Evolutionary conservation across 2,329 filamentous ascomycete species (phyloP).

Genomic region (Sporothrix schenckii): DNA sequence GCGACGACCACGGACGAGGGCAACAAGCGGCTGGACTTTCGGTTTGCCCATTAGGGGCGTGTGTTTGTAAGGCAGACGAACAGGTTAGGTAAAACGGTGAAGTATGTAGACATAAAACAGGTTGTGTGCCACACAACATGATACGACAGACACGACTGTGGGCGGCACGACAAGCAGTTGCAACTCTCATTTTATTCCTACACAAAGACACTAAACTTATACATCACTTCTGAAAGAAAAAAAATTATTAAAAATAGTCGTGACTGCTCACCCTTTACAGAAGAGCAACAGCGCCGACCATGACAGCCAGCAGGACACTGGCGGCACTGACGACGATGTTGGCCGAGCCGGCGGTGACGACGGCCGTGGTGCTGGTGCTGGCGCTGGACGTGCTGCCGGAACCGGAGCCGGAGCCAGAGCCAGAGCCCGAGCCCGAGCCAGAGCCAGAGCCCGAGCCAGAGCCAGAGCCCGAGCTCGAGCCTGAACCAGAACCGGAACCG

Average conservation of each 20-base stretch:
- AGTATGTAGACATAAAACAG: too few species aligned
- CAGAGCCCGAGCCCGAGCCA: neutral
- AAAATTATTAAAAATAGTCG: neutral
- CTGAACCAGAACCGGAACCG: neutral
- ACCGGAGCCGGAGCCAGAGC: neutral
- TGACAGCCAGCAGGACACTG: conserved; percentile 15
- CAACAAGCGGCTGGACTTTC: conserved; percentile 51
- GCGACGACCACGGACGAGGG: conserved; percentile 48
- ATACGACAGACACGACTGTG: too few species aligned
- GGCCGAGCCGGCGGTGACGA: conserved; percentile 30
- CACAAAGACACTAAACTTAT: neutral
- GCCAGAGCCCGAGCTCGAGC: neutral
- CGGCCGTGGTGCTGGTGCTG: neutral
- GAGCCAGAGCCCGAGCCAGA: neutral
- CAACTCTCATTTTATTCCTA: neutral
- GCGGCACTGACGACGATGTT: conserved; percentile 14
- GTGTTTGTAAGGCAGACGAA: too few species aligned
- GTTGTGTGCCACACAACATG: too few species aligned
- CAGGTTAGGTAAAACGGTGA: too few species aligned
- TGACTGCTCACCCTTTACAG: conserved; percentile 5
- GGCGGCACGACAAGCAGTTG: neutral
- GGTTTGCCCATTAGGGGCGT: conserved; percentile 42
- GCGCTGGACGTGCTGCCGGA: neutral
- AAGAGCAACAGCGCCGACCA: conserved; percentile 22
- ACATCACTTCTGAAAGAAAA: neutral